phyloP scores from a whole-genome alignment of 805 yeast species.

The Candida silvicultrix region DNA sequence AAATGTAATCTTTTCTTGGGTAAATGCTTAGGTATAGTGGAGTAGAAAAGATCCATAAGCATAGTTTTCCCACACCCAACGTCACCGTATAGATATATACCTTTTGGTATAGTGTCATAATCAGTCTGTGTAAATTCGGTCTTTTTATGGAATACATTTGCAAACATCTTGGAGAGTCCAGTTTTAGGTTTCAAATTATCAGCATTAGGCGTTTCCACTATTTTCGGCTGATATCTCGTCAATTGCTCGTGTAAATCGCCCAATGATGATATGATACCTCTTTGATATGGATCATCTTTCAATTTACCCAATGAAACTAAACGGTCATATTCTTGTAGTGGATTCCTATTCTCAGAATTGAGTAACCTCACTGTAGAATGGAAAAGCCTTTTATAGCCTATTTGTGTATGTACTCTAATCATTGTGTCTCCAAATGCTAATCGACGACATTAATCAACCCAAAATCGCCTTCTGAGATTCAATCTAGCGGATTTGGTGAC shows the following conservation, averaged over 20 bases:
- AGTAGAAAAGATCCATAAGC: constrained; percentile 93
- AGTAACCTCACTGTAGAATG: constrained; percentile 3
- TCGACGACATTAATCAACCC: no score
- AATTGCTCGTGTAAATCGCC: constrained; percentile 54
- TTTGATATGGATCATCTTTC: constrained; percentile 74
- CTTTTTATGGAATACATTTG: constrained; percentile 24
- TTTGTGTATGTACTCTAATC: neutral
- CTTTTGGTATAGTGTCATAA: constrained; percentile 52
- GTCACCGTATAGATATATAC: constrained; percentile 92
- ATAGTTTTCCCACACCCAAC: constrained; percentile 99
- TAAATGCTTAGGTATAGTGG: constrained; percentile 71
- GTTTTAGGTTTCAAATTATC: constrained; percentile 43
- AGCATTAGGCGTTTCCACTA: constrained; percentile 45
- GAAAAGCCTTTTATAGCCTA: constrained; percentile 5
- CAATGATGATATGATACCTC: constrained; percentile 60
- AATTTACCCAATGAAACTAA: constrained; percentile 44
- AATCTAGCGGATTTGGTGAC: no score
- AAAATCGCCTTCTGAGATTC: no score
- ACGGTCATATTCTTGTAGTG: constrained; percentile 44
- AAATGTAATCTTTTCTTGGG: constrained; percentile 83
- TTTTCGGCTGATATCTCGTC: constrained; percentile 53
- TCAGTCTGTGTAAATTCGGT: constrained; percentile 12
- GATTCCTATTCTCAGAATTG: constrained; percentile 26
- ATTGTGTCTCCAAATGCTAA: no score
- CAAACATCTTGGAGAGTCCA: constrained; percentile 31